Evolutionary conservation across 768 basidiomycete species (phyloP), one percentile per base, ranked within the genome.

Genomic region (Dictyophora rubrovolvata): DNA sequence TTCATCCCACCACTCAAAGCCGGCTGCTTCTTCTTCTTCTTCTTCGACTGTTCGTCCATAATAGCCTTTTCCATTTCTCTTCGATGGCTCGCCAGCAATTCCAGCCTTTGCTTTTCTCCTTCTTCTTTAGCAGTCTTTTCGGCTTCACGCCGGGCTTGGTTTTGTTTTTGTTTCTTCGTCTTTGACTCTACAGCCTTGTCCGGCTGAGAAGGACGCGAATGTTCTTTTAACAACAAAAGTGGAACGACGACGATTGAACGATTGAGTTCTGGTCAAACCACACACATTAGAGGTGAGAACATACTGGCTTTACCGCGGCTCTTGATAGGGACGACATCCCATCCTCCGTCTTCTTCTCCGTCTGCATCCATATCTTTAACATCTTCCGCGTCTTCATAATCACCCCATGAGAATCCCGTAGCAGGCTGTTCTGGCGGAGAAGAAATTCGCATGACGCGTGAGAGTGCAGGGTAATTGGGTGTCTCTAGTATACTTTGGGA

Each of bases 101-200:
- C 74, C 46, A 78, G 66, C 37, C 83, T 73, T 49, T 78, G 74
- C 7, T 69, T 70, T 66, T 87, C 87, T 0, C 73, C 73, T 1
- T 78, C 81, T 0, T 74, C 78, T 64, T 81, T 85, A 6, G 72
- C 78, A 2, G 77, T 74, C 68, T 87, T 89, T 56, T 74, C 66
- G 0, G 78, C 76, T 49, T 86, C 85, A 5, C 77, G 73, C 66
- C 73, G 78, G 62, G 76, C 77, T 8, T 78, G 81, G 63, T 88
- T 87, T 66, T 90, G 76, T 35, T 85, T 79, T 67, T 89, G 86
- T 48, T 78, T 79, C 70, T 90, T 87, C 6, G 82, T 85, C 60
- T 79, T 67, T 1, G 75, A 63, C 61, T 79, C 79, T 0, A 79
- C 67, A 1, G 75, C 72, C 23, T 71, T 71, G 7, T 70, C 65